Evolutionary conservation across 345 rosid genomes (phyloP), one percentile per base, ranked within the genome.

Genomic region (Salix brachista): DNA sequence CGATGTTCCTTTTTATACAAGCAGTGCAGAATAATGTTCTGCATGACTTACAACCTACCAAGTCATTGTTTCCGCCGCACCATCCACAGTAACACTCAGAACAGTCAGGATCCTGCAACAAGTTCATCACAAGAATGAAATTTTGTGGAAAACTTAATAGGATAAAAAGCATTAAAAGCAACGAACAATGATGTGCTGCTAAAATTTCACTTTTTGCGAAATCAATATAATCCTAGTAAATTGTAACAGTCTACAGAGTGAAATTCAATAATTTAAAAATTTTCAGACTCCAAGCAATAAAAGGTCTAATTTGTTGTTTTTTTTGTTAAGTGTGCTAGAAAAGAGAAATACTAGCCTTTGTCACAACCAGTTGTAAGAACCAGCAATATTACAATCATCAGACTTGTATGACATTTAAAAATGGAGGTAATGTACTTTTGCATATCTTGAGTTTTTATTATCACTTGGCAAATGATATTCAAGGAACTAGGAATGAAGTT

Each of bases 1-100:
- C 92, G 52, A 94, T 76, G 83, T 96, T 96, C 80, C 90, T 89
- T 85, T 80, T 85, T 70, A 96, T 86, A 83, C 99, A 96, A 71
- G 77, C 85, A 70, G 80, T 78, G 80, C 99, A 96, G 85, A 92
- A 93, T 72, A 85, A 82, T 41, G 62, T 87, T 79, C 87, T 87
- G 80, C 99, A 96, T 36, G 97, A 92, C 72, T 86, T 87, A 80
- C 99, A 96, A 78, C 88, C 87, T 66, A 93, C 76, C 56, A 96
- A 87, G 82, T 93, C 93, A 80, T 70, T 77, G 76, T 79, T 79
- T 75, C 69, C 87, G 66, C 97, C 99, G 72, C 99, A 96, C 98
- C 99, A 96, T 71, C 90, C 90, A 86, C 99, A 96, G 78, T 88
- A 88, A 79, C 90, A 81, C 81, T 86, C 98, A 26, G 78, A 80